Conservation (phyloP, 352 stramenopile genomes). For the Phytophthora idaei region DNA sequence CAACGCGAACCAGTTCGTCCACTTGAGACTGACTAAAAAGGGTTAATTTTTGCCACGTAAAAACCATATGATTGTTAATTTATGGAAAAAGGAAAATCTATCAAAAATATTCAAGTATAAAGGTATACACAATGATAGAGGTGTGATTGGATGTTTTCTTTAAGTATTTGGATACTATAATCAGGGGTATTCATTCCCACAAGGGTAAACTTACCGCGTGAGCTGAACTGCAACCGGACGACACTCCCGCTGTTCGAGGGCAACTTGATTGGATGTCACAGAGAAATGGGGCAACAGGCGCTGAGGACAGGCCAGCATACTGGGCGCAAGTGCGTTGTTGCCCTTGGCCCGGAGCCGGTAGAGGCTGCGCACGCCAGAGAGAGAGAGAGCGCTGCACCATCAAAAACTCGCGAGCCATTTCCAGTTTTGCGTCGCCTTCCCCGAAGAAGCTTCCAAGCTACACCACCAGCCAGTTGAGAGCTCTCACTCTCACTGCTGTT, state of each 20-base stretch:
- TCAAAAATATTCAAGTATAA: not conserved
- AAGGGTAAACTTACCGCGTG: not conserved
- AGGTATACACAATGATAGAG: not conserved
- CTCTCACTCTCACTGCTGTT: constrained; percentile 21
- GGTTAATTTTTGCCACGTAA: constrained; percentile 15
- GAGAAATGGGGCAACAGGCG: constrained; percentile 16
- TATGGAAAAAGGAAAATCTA: not conserved
- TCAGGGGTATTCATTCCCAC: not conserved
- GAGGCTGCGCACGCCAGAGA: constrained; percentile 17
- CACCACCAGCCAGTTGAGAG: constrained; percentile 24
- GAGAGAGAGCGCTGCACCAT: constrained; percentile 5
- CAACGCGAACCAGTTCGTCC: constrained; percentile 5
- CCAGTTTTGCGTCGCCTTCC: constrained; percentile 28
- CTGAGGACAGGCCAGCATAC: constrained; percentile 32
- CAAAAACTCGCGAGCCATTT: constrained; percentile 17
- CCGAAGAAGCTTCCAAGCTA: constrained; percentile 17
- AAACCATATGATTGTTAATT: constrained; percentile 20
- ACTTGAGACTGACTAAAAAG: constrained; percentile 14
- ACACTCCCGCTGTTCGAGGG: constrained; percentile 27
- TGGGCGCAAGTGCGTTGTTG: constrained; percentile 10
- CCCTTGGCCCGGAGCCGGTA: constrained; percentile 6
- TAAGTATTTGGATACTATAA: too few species aligned
- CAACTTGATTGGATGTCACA: constrained; percentile 5
- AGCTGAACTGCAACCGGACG: constrained; percentile 15
- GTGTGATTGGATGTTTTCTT: too few species aligned